Base-by-base conservation (phyloP, 108 stramenopile genomes). In the Schizochytrium sp. region DNA sequence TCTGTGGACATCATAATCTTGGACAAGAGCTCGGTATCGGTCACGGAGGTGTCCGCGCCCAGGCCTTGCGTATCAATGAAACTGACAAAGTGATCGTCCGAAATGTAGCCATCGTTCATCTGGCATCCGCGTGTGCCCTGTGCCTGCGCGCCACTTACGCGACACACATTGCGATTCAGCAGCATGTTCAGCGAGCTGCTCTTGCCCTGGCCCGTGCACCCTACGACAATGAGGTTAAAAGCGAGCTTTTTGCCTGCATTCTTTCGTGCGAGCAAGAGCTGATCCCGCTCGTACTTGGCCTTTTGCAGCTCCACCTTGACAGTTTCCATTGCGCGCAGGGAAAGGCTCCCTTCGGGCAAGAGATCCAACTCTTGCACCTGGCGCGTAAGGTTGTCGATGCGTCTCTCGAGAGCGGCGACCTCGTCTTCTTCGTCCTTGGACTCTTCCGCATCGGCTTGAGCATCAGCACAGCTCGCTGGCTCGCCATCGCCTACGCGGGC, bases 111-210 rank as follows among this genome's bases (percentile, higher is more conserved):
- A 23, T 83, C 76, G 25, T 34, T 47, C 76, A 83, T 83, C 3
- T 83, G n/a, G 76, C 76, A 83, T 23, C 76, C 76, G 76, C 76
- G 76, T 4, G 76, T 83, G 48, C 76, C 76, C 28, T 83, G 76
- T 6, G 76, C 76, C 28, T 83, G 76, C 25, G 48, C 76, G 51
- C 76, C 76, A 4, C 76, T 83, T 1, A 83, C 76, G 51, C 76
- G 76, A 23, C 76, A 83, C 51, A 83, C 76, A 3, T 83, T 53
- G 76, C 51, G 48, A 53, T 83, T 83, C 51, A 83, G 48, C 45
- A 83, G 76, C 45, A 53, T 83, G 76, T 83, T 83, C 48, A 83
- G 51, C 14, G 76, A 83, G 28, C 48, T 53, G 16, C 48, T 53
- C 51, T 83, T 83, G 51, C 76, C 76, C n/a, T 47, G 45, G 45